These are phyloP conservation scores for Naganishia albida DNA, from an alignment of 1,284 basidiomycete genomes.

Conservation along the genomic window DNA sequence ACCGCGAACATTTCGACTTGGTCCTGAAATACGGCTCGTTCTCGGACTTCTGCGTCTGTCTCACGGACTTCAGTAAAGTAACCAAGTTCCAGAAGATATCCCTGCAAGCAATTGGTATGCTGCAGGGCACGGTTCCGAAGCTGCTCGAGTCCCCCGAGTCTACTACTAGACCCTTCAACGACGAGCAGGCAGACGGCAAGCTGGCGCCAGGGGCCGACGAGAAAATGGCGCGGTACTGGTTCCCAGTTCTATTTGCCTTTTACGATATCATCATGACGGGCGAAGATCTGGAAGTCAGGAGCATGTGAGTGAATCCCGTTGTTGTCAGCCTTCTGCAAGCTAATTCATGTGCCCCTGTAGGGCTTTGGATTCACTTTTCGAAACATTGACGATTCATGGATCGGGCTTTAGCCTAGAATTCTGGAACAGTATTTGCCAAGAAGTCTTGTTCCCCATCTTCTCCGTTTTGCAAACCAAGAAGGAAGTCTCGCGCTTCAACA, in stretches of 20 bases:
- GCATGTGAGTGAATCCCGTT: constrained; percentile 66
- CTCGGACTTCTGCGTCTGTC: constrained; percentile 92
- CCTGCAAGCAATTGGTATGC: constrained; percentile 93
- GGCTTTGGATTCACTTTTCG: constrained; percentile 92
- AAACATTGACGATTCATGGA: constrained; percentile 89
- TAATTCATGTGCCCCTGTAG: constrained; percentile 55
- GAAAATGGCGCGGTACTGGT: constrained; percentile 75
- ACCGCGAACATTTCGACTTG: constrained; percentile 85
- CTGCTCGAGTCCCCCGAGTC: constrained; percentile 74
- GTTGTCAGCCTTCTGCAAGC: background rate
- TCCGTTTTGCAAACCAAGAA: constrained; percentile 70
- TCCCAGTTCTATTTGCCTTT: constrained; percentile 92
- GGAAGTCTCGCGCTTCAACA: constrained; percentile 87
- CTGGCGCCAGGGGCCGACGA: constrained; percentile 32
- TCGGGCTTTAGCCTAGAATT: constrained; percentile 84
- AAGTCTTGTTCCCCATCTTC: constrained; percentile 98
- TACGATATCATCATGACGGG: constrained; percentile 99
- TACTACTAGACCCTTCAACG: constrained; percentile 26
- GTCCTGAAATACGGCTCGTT: constrained; percentile 93
- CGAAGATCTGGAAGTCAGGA: constrained; percentile 95
- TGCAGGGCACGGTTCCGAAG: constrained; percentile 83
- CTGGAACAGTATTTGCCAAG: constrained; percentile 97
- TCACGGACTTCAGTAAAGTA: constrained; percentile 99
- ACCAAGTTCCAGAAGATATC: constrained; percentile 99
- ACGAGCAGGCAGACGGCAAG: constrained; percentile 34